A percentile compares a stretch with the other conserved stretches of the same genome.
Conservation (phyloP, 2,329 filamentous ascomycete genomes). For the Alternaria angustiovoidea region DNA sequence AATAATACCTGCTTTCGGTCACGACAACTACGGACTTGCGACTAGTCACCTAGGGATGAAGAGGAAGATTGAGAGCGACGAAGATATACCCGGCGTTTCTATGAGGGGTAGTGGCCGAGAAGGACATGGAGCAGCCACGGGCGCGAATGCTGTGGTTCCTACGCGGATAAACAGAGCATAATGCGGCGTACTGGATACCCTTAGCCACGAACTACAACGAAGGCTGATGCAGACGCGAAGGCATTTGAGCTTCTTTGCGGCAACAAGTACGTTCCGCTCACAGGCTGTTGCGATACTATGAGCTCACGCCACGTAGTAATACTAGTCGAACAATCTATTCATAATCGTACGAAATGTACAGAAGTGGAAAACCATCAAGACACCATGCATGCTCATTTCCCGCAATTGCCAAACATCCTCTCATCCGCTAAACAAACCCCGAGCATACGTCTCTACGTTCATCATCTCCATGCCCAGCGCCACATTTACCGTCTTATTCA, state of each 20-base stretch:
- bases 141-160: constrained; percentile 28
- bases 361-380: background rate
- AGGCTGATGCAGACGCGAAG: background rate
- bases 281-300: background rate
- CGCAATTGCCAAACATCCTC: background rate
- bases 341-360: background rate
- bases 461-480: constrained; percentile 57
- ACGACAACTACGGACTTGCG: constrained; percentile 9
- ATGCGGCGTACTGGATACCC: background rate
- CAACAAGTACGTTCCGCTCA: constrained; percentile 1
- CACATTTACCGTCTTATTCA: constrained; percentile 61
- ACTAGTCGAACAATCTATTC: constrained; percentile 3
- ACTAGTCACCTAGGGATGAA: constrained; percentile 10
- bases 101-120: constrained; percentile 18
- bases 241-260: background rate
- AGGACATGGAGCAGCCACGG: constrained; percentile 26
- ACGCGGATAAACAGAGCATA: constrained; percentile 17
- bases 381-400: background rate
- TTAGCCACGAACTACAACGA: background rate
- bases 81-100: constrained; percentile 26
- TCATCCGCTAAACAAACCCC: background rate
- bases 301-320: constrained; percentile 24
- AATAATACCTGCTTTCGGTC: constrained; percentile 9
- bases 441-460: constrained; percentile 54
- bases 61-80: constrained; percentile 19